phyloP scores from a whole-genome alignment of 1,284 basidiomycete genomes.

The Naganishia albida region DNA sequence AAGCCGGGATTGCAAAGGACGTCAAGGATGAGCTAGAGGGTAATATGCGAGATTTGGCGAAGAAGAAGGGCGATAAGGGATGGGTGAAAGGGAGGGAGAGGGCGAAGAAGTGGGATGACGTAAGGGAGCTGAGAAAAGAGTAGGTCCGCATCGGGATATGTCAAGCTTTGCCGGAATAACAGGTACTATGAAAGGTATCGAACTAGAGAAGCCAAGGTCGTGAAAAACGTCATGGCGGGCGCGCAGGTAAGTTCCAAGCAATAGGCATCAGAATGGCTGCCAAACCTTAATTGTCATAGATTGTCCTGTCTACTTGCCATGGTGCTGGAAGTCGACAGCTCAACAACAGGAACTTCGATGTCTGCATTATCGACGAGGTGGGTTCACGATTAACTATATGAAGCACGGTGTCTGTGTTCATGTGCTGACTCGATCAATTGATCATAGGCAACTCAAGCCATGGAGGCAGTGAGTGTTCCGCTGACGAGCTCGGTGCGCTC shows the following conservation, averaged over 20 bases:
- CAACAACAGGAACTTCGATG: constrained; percentile 75
- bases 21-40: constrained; percentile 79
- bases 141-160: constrained; percentile 52
- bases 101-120: constrained; percentile 86
- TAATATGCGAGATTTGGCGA: constrained; percentile 67
- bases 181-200: constrained; percentile 64
- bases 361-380: constrained; percentile 86
- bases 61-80: constrained; percentile 73
- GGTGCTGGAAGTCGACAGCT: constrained; percentile 80
- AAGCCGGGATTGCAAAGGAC: constrained; percentile 77
- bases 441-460: constrained; percentile 75
- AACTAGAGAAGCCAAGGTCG: constrained; percentile 79
- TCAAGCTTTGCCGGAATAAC: neutral
- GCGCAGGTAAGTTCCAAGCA: constrained; percentile 61
- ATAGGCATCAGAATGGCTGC: neutral
- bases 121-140: constrained; percentile 87
- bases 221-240: constrained; percentile 72
- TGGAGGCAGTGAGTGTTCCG: constrained; percentile 71
- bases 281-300: constrained; percentile 52
- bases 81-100: constrained; percentile 65
- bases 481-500: constrained; percentile 6
- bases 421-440: neutral
- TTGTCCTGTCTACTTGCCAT: constrained; percentile 91
- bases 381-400: neutral
- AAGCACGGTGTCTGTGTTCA: neutral